Base-by-base conservation (phyloP, 768 basidiomycete species). In the Termitomyces sp. region DNA sequence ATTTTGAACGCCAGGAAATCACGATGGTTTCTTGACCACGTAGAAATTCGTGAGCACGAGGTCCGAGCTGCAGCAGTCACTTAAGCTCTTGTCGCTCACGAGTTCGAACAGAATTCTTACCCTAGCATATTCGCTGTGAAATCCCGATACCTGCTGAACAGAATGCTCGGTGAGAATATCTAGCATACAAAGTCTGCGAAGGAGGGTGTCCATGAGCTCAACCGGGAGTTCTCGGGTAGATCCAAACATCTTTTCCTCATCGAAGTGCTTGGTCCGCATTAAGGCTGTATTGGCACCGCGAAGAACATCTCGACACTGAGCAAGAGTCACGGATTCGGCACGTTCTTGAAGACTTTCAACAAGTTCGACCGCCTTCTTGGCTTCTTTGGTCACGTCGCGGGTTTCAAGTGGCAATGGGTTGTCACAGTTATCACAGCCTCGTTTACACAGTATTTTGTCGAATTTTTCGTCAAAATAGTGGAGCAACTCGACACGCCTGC, bases 381-480 rank as follows among this genome's bases (percentile, higher is more conserved):
- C 90, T 29, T 78, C 72, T 0, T 70, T 65, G 0, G 86, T 86
- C n/a, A 92, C 78, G 66, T 97, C 86, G 38, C 77, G 71, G 11
- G 71, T 73, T 17, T 78, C 66, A 5, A 78, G 63, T 9, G 72
- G 75, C 16, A 76, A 73, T 32, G 75, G 74, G 50, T 80, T 75
- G 42, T 80, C 71, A 67, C 97, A 99, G 60, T 92, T 95, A 69
- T 98, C 91, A 69, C 97, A 99, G 4, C 80, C 77, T 40, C 77
- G 74, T 37, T 80, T 70, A 66, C 97, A 99, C 16, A 83, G 62
- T 25, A 68, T 73, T 32, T 79, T 73, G 58, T 87, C 80, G 71
- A 98, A 98, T 9, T 75, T 74, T 68, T 99, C 92, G 59, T 84
- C 85, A 63, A 97, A 98, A 70, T 92, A 91, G n/a, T 81, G 79